Conservation (phyloP, 23 red algal genomes). For the Chondrus crispus region DNA sequence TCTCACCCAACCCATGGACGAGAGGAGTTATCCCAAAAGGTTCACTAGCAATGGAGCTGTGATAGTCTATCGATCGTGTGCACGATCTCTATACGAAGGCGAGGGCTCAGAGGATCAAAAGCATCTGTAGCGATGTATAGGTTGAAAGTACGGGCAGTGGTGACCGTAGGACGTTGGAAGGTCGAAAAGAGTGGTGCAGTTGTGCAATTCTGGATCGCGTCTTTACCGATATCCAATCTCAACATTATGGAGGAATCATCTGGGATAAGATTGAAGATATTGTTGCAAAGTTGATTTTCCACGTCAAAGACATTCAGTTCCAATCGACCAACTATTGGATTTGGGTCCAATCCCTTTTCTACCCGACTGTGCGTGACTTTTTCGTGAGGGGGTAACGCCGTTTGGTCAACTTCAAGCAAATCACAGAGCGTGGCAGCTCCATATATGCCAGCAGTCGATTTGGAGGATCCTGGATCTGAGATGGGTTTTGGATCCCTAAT, state of each 20-base stretch:
- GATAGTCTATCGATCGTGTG: background rate
- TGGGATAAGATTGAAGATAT: background rate
- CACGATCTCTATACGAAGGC: background rate
- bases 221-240: background rate
- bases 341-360: background rate
- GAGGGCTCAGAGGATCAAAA: background rate
- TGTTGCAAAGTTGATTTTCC: background rate
- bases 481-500: slow-evolving; percentile 10
- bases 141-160: background rate
- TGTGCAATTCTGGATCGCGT: background rate
- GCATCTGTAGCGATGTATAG: background rate
- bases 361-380: background rate
- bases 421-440: slow-evolving; percentile 2
- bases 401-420: background rate
- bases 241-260: slow-evolving; percentile 10
- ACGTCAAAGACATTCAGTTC: background rate
- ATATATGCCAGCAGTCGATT: background rate
- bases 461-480: slow-evolving; percentile 9
- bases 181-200: background rate
- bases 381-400: background rate
- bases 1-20: too few relatives aligned
- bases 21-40: background rate
- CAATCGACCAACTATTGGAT: background rate
- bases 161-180: background rate
- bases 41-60: background rate